These are phyloP conservation scores for Calocybe indica DNA, from an alignment of 768 basidiomycete species.

Conservation along the genomic window DNA sequence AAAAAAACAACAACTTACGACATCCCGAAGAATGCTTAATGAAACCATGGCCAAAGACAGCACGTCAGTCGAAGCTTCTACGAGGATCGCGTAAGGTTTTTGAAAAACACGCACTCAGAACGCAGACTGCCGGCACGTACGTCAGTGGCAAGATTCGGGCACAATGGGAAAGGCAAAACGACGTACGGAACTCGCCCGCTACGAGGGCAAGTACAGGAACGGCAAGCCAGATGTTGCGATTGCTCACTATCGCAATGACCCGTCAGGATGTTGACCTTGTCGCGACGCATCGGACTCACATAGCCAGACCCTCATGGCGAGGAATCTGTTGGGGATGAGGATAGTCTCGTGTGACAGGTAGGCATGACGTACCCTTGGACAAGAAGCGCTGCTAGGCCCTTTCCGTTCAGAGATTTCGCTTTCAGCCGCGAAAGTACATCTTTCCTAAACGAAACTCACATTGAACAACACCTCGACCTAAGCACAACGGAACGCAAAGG, in stretches of 20 bases:
- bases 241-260: slow-evolving; percentile 31
- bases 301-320: slow-evolving; percentile 38
- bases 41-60: too few species aligned
- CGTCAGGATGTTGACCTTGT: background rate
- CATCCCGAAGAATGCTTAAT: too few species aligned
- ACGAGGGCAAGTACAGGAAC: slow-evolving; percentile 28
- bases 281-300: slow-evolving; percentile 21
- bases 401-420: slow-evolving; percentile 1
- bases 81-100: too few species aligned
- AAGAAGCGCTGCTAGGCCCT: slow-evolving; percentile 41
- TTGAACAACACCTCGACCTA: slow-evolving; percentile 48
- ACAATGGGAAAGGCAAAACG: background rate
- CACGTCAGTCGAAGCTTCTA: too few species aligned
- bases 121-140: slow-evolving; percentile 10
- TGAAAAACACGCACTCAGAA: slow-evolving; percentile 11
- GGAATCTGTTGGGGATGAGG: slow-evolving; percentile 24
- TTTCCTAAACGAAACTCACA: slow-evolving; percentile 16
- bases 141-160: background rate
- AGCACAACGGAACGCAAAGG: background rate
- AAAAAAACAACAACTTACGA: too few species aligned
- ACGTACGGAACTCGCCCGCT: slow-evolving; percentile 34
- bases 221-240: slow-evolving; percentile 27
- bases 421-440: background rate
- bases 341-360: background rate
- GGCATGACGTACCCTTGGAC: slow-evolving; percentile 34